Evolutionary conservation across 345 rosid species (phyloP).

Genomic region (Populus tremula): DNA sequence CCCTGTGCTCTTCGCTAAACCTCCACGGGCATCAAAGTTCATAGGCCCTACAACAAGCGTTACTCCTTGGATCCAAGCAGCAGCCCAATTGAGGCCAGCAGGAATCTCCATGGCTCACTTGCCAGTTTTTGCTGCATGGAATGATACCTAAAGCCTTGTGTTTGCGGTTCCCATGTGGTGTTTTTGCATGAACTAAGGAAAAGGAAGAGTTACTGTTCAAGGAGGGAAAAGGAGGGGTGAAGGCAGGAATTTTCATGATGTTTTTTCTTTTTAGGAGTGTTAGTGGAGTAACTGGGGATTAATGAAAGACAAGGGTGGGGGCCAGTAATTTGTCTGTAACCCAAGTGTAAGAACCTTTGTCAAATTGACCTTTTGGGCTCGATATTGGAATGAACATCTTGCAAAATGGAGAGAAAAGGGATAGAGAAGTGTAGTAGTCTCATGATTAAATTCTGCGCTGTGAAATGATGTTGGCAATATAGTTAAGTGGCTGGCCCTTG

Average conservation of each 20-base stretch:
- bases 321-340: constrained; percentile 33
- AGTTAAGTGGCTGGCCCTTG: constrained; percentile 2
- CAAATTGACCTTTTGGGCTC: constrained; percentile 35
- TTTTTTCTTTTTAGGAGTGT: constrained; percentile 3
- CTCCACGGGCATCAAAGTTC: constrained; percentile 55
- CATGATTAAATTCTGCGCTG: constrained; percentile 27
- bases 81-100: constrained; percentile 39
- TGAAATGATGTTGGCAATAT: constrained; percentile 29
- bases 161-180: background rate
- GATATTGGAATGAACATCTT: constrained; percentile 20
- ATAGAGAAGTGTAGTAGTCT: constrained; percentile 4
- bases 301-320: constrained; percentile 24
- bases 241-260: constrained; percentile 18
- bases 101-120: constrained; percentile 53
- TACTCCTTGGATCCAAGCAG: constrained; percentile 52
- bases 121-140: constrained; percentile 76
- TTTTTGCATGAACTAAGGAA: constrained; percentile 7
- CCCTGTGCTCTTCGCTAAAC: constrained; percentile 44
- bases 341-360: constrained; percentile 33
- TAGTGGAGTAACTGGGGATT: constrained; percentile 28
- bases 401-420: constrained; percentile 37
- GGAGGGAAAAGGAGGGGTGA: background rate
- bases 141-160: constrained; percentile 38
- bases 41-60: constrained; percentile 31
- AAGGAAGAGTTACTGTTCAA: background rate